These are phyloP conservation scores for Termitomyces sp. DNA, from an alignment of 768 basidiomycete species.

Conservation along the genomic window DNA sequence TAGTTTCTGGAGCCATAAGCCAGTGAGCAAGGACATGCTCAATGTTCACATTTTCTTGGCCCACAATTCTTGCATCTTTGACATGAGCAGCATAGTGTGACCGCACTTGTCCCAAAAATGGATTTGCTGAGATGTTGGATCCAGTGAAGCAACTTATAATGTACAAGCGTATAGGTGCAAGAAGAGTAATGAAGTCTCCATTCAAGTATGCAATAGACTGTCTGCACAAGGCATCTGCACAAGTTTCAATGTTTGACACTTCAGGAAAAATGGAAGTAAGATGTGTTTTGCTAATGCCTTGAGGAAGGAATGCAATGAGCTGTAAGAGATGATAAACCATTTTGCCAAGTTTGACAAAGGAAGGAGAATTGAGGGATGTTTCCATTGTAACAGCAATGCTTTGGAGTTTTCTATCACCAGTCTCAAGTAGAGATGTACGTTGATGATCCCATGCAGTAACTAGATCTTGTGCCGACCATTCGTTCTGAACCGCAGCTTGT, in stretches of 20 bases:
- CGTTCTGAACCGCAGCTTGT: not conserved
- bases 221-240: not conserved
- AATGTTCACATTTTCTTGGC: not conserved
- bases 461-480: not conserved
- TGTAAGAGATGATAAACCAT: not conserved
- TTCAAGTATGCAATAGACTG: not conserved
- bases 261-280: not conserved
- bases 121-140: not conserved
- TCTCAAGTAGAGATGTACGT: slow-evolving; percentile 1
- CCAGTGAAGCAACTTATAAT: not conserved
- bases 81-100: not conserved
- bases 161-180: not conserved
- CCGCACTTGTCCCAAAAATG: not conserved
- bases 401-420: slow-evolving; percentile 7
- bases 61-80: not conserved
- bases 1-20: not conserved
- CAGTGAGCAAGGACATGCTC: not conserved
- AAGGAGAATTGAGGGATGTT: slow-evolving; percentile 11
- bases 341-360: not conserved
- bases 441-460: slow-evolving; percentile 2
- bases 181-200: not conserved
- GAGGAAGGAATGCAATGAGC: not conserved
- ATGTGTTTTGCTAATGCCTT: not conserved
- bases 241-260: not conserved
- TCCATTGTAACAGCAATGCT: slow-evolving; percentile 9